Evolutionary conservation across 2,329 filamentous ascomycete species (phyloP).

Genomic region (Penicillium sp.): DNA sequence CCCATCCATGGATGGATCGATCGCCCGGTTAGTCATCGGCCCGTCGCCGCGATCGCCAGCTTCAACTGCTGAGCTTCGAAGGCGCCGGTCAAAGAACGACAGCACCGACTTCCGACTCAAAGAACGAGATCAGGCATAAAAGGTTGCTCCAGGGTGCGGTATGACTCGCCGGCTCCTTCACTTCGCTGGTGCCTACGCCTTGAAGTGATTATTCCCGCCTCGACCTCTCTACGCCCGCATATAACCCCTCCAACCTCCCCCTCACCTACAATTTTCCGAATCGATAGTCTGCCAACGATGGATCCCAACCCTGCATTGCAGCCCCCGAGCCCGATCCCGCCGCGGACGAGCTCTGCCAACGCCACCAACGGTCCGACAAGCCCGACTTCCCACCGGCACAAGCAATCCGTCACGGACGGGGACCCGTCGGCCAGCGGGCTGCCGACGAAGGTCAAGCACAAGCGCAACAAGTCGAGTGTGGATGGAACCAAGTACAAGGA

Average conservation of each 20-base stretch:
- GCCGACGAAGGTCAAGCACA: constrained; percentile 31
- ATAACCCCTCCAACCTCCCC: constrained; percentile 14
- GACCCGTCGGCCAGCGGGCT: constrained; percentile 42
- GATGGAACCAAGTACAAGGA: constrained; percentile 41
- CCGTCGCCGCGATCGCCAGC: neutral
- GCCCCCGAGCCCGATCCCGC: constrained; percentile 67
- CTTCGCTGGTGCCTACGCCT: too few species aligned
- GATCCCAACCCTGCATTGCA: constrained; percentile 37
- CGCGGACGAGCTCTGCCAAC: constrained; percentile 67
- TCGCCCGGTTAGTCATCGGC: too few species aligned
- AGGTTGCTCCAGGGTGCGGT: too few species aligned
- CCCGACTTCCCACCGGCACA: constrained; percentile 9
- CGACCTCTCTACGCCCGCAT: constrained; percentile 4
- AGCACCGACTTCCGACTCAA: too few species aligned
- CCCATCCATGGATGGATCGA: constrained; percentile 1
- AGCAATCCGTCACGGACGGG: constrained; percentile 53
- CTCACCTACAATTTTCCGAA: constrained; percentile 18
- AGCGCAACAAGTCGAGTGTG: constrained; percentile 38
- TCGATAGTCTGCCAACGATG: constrained; percentile 25
- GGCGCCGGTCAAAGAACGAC: too few species aligned
- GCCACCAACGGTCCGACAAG: constrained; percentile 22
- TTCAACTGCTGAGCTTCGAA: too few species aligned
- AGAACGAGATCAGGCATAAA: too few species aligned
- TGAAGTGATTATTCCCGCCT: too few species aligned
- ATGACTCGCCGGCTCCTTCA: too few species aligned